Conservation (phyloP, 148 eudicot species). For the Diospyros lotus region DNA sequence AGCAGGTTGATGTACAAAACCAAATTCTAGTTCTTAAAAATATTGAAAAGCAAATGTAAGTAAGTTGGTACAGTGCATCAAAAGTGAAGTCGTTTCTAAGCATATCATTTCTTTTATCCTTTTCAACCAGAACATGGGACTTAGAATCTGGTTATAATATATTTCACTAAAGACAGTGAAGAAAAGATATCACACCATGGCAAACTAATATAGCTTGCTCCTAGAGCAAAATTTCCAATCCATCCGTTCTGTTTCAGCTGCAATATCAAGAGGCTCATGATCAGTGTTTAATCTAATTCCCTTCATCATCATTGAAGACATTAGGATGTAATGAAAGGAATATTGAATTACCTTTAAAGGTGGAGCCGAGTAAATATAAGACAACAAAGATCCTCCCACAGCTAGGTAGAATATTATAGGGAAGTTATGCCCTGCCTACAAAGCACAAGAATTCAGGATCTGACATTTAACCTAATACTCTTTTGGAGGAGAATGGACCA, state of each 20-base stretch:
- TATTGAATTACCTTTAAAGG: constrained; percentile 66
- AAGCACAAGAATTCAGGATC: constrained; percentile 14
- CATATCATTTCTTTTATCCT: background rate
- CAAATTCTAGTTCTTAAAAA: background rate
- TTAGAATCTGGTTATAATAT: background rate
- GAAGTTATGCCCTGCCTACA: constrained; percentile 84
- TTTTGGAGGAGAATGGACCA: constrained; percentile 4
- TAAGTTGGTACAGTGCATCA: background rate
- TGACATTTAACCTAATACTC: background rate
- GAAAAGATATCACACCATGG: constrained; percentile 63
- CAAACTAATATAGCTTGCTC: constrained; percentile 92
- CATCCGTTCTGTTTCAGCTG: constrained; percentile 99
- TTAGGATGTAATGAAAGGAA: constrained; percentile 1
- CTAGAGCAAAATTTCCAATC: constrained; percentile 96
- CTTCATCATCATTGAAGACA: background rate
- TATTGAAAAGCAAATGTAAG: background rate
- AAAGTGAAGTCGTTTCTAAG: background rate
- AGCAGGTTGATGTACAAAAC: background rate
- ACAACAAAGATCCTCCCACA: constrained; percentile 79
- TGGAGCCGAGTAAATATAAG: constrained; percentile 97
- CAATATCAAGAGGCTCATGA: constrained; percentile 9
- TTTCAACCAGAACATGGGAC: background rate
- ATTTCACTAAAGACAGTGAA: constrained; percentile 7
- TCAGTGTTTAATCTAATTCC: constrained; percentile 4
- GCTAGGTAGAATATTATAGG: constrained; percentile 84